phyloP scores from a whole-genome alignment of 225 moss, liverwort and hornwort species.

The Polytrichum formosum region DNA sequence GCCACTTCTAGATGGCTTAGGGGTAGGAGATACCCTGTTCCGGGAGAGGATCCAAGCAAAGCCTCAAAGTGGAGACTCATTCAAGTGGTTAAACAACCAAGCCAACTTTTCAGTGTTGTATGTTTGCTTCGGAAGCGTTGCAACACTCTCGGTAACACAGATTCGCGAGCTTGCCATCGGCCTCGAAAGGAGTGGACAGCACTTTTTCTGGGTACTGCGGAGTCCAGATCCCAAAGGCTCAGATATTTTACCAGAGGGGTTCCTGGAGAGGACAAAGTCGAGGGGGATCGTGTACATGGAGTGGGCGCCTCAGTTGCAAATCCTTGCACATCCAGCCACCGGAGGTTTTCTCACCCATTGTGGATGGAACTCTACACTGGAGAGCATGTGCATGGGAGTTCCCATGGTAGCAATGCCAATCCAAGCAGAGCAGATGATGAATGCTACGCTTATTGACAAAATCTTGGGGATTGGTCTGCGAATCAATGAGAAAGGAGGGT shows the following conservation, averaged over 20 bases:
- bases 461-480: slow-evolving; percentile 22
- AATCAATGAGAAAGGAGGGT: slow-evolving; percentile 18
- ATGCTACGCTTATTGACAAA: slow-evolving; percentile 19
- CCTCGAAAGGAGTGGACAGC: slow-evolving; percentile 29
- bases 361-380: slow-evolving; percentile 47
- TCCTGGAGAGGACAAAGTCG: slow-evolving; percentile 22
- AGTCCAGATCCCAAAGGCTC: background rate
- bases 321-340: slow-evolving; percentile 35
- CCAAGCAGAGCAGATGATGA: slow-evolving; percentile 52
- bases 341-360: slow-evolving; percentile 42
- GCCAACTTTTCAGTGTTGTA: slow-evolving; percentile 40
- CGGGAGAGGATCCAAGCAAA: slow-evolving; percentile 23
- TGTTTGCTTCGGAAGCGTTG: slow-evolving; percentile 41
- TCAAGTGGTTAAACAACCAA: slow-evolving; percentile 37
- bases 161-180: slow-evolving; percentile 32
- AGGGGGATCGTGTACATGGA: slow-evolving; percentile 21
- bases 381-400: slow-evolving; percentile 24
- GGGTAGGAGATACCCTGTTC: slow-evolving; percentile 13
- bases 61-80: background rate
- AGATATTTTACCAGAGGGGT: slow-evolving; percentile 19
- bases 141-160: slow-evolving; percentile 8
- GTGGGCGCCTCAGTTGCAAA: slow-evolving; percentile 43
- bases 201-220: slow-evolving; percentile 50
- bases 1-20: slow-evolving; percentile 32
- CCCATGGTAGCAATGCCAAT: slow-evolving; percentile 47